Evolutionary conservation across 1,284 basidiomycete genomes (phyloP).

Genomic region (Ganoderma lingzhi): DNA sequence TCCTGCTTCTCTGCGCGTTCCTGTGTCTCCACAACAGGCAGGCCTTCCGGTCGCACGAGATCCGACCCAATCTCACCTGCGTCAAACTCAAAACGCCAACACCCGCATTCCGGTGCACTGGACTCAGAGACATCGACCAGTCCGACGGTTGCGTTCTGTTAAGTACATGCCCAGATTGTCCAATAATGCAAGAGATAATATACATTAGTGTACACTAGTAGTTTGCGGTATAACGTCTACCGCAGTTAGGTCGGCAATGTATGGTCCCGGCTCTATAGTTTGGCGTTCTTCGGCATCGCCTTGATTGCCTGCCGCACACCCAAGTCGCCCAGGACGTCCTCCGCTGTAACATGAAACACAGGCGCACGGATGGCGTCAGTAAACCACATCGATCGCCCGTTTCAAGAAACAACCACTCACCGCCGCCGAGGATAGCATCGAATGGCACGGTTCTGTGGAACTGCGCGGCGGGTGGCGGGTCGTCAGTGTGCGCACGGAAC

Average conservation of each 20-base stretch:
- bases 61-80: constrained; percentile 15
- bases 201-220: constrained; percentile 17
- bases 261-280: constrained; percentile 45
- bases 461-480: constrained; percentile 41
- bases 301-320: constrained; percentile 76
- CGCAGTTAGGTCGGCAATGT: background rate
- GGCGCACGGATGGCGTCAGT: constrained; percentile 17
- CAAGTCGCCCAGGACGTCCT: constrained; percentile 75
- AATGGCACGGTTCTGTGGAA: constrained; percentile 74
- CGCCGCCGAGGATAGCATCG: constrained; percentile 74
- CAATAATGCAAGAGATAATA: constrained; percentile 9
- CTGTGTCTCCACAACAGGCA: constrained; percentile 3
- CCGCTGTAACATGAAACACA: constrained; percentile 46
- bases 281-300: constrained; percentile 66
- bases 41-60: constrained; percentile 4
- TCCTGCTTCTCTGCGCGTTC: constrained; percentile 11
- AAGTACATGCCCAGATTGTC: background rate
- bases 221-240: background rate
- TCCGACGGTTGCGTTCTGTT: background rate
- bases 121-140: background rate
- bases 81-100: constrained; percentile 4
- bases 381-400: constrained; percentile 1
- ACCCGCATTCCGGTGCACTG: background rate
- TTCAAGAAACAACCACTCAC: constrained; percentile 40
- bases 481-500: constrained; percentile 18